Evolutionary conservation across 2,329 filamentous ascomycete genomes (phyloP), one percentile per base, ranked within the genome.

Genomic region (Colletotrichum plurivorum): DNA sequence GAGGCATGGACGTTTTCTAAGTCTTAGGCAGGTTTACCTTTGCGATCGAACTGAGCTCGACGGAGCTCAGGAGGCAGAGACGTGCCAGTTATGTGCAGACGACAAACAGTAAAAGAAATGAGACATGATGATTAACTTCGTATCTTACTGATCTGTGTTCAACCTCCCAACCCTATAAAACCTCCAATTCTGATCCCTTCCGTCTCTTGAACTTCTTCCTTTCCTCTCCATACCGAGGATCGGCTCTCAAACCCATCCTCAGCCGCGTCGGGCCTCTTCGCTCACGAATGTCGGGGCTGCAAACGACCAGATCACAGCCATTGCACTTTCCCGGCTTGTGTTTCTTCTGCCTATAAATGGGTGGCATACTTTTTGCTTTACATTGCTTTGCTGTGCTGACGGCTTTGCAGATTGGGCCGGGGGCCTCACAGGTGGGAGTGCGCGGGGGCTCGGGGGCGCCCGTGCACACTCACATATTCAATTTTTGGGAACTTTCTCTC

Each of bases 241-340:
- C 39, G 55, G 56, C n/a, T 25, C n/a, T 15, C 55, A 31, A 39
- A 10, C 48, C 48, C 63, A 60, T 53, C 52, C 63, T 12, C 55
- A 54, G 62, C 27, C 27, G 49, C 49, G 57, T 66, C 63, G 49
- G 49, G 27, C 20, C 55, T 41, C 56, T 54, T 61, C 49, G 25
- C n/a, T 66, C 55, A 66, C 15, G 56, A 51, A 49, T 48, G 56
- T 13, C 27, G 56, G 56, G 55, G 56, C 56, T 56, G 12, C 16
- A 8, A n/a, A 48, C 12, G 60, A 49, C 45, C 43, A 55, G 51
- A 43, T 7, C 8, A n/a, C 8, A 46, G 60, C 15, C 60, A 56
- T 51, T 27, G 31, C 52, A 63, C 60, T 36, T 36, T 25, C 2
- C 56, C 15, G 52, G 43, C 27, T 15, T 15, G 43, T 10, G 16